Conservation (phyloP, 2,329 filamentous ascomycete species). For the Penicillium sp. region DNA sequence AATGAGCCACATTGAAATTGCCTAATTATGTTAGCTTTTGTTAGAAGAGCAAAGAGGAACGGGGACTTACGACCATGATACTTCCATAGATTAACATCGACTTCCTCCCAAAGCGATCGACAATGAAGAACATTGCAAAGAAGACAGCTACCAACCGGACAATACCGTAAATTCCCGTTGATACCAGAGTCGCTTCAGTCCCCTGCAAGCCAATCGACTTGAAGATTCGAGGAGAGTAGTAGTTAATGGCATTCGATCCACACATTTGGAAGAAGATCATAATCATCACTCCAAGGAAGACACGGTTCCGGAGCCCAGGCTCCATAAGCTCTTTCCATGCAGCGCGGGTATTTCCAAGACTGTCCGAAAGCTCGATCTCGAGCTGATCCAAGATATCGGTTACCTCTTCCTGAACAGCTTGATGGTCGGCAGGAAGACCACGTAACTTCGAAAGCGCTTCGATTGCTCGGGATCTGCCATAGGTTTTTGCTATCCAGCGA, state of each 20-base stretch:
- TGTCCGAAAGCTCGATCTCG: constrained; percentile 46
- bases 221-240: constrained; percentile 58
- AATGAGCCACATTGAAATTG: constrained; percentile 64
- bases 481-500: constrained; percentile 64
- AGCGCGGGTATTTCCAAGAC: constrained; percentile 36
- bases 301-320: constrained; percentile 51
- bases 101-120: constrained; percentile 37
- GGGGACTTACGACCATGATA: constrained; percentile 57
- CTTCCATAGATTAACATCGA: constrained; percentile 66
- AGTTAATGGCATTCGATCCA: constrained; percentile 59
- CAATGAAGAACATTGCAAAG: constrained; percentile 51
- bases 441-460: constrained; percentile 56
- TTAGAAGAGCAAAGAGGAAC: constrained; percentile 45
- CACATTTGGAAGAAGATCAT: constrained; percentile 56
- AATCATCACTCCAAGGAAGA: constrained; percentile 51
- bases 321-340: constrained; percentile 53
- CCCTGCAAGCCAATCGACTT: constrained; percentile 55
- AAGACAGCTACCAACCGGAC: constrained; percentile 65
- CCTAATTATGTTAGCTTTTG: constrained; percentile 61
- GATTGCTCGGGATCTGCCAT: constrained; percentile 64
- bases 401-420: constrained; percentile 57
- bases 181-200: constrained; percentile 67
- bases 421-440: constrained; percentile 51
- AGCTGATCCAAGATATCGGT: constrained; percentile 61
- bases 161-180: constrained; percentile 47